Evolutionary conservation across 768 basidiomycete species (phyloP).

Genomic region (Mycena metata): DNA sequence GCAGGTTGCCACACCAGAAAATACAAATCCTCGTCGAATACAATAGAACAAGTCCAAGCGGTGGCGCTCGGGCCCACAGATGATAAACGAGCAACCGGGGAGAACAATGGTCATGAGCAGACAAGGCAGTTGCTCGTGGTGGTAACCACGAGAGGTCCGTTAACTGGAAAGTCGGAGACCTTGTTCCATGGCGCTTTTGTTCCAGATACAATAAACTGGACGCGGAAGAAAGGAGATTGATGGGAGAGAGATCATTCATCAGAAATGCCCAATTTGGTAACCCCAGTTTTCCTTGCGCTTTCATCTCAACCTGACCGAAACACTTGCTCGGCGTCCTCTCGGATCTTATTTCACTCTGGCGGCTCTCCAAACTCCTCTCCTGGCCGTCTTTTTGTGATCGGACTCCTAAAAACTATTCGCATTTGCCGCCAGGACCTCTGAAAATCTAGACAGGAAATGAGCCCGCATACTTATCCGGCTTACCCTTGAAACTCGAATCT

Average conservation of each 20-base stretch:
- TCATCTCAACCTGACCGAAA: too few relatives aligned
- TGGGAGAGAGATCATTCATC: background rate
- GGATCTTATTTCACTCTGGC: too few relatives aligned
- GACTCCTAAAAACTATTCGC: too few relatives aligned
- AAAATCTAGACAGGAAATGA: too few relatives aligned
- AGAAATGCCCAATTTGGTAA: too few relatives aligned
- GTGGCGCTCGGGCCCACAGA: slow-evolving; percentile 20
- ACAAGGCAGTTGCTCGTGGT: slow-evolving; percentile 24
- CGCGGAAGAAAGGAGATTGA: slow-evolving; percentile 25
- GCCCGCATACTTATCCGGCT: too few relatives aligned
- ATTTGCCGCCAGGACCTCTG: too few relatives aligned
- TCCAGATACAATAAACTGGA: background rate
- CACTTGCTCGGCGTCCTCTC: too few relatives aligned
- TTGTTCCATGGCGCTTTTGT: slow-evolving; percentile 35
- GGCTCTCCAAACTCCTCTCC: too few relatives aligned
- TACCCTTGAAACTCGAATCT: too few relatives aligned
- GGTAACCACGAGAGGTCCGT: slow-evolving; percentile 26
- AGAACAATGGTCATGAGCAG: slow-evolving; percentile 27
- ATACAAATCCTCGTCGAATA: slow-evolving; percentile 14
- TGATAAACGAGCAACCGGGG: slow-evolving; percentile 17
- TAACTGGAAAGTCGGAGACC: slow-evolving; percentile 15
- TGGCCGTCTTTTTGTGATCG: too few relatives aligned
- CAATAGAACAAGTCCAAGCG: slow-evolving; percentile 13
- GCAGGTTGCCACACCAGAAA: background rate
- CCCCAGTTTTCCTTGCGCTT: too few relatives aligned